These are phyloP conservation scores for Pestalotiopsis sp. DNA, from an alignment of 2,329 filamentous ascomycete genomes.

Conservation along the genomic window DNA sequence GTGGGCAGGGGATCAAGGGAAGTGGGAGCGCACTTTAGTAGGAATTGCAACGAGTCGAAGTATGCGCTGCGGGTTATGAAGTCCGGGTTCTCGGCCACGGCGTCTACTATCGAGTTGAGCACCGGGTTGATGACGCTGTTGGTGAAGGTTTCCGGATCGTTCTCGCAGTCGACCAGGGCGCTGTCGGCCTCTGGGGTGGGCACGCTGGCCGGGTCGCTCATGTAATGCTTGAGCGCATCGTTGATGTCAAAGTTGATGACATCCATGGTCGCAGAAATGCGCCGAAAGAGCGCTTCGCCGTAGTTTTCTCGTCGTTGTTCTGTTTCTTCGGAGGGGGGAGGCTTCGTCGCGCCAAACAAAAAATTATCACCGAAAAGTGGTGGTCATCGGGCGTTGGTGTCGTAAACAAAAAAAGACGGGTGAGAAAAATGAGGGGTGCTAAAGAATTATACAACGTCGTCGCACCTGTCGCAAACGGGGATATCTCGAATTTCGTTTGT, in stretches of 20 bases:
- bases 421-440: neutral
- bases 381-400: neutral
- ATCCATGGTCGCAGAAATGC: conserved; percentile 53
- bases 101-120: conserved; percentile 90
- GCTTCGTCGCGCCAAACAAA: neutral
- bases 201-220: conserved; percentile 86
- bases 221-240: conserved; percentile 93
- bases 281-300: conserved; percentile 11
- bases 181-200: conserved; percentile 84
- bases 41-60: conserved; percentile 92
- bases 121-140: conserved; percentile 79
- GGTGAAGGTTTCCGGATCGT: conserved; percentile 83
- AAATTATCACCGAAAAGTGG: neutral
- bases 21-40: conserved; percentile 86
- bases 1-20: conserved; percentile 39
- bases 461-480: conserved; percentile 4
- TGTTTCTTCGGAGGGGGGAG: neutral
- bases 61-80: conserved; percentile 76
- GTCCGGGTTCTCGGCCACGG: conserved; percentile 89
- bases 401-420: neutral
- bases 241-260: conserved; percentile 93
- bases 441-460: neutral
- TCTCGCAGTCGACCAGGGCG: conserved; percentile 87
- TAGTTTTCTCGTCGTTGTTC: neutral
- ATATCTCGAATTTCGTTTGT: conserved; percentile 1